Evolutionary conservation across 352 stramenopile genomes (phyloP), one percentile per base, ranked within the genome.

Genomic region (Phytopythium sindhum): DNA sequence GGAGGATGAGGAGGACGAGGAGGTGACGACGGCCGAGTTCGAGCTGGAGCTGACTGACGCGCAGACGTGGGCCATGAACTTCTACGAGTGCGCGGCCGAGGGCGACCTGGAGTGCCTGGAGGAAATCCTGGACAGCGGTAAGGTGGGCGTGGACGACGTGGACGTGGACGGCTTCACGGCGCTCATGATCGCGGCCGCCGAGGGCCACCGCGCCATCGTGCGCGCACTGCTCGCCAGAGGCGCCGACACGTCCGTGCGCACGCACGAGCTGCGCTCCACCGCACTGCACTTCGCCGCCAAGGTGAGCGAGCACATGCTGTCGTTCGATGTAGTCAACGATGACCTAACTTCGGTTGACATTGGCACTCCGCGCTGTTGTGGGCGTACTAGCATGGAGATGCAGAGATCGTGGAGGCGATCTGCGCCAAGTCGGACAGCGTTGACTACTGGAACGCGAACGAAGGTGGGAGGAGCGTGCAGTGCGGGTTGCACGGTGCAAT

Each of bases 111-210:
- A 77, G 60, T 86, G 73, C 54, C 70, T 94, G 0, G 72, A 80
- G 39, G 70, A 80, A 48, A 83, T 92, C 52, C 60, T 90, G 56
- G 84, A 93, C 45, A 77, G 78, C 29, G 68, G 74, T 51, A 73
- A 72, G 53, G 81, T 90, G 28, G 66, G 70, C 35, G 64, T 91
- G 44, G 78, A 95, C 61, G 82, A 88, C 57, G 75, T 90, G 57
- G 86, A 95, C 70, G 84, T 91, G 28, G 86, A 95, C 58, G 86
- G 86, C 60, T 95, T 95, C 69, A 90, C 86, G 33, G 86, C 86
- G 55, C 75, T 95, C 48, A 92, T 95, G 86, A 87, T 95, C 55
- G 84, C 86, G 8, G 75, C 84, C 3, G 86, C 86, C 12, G 86
- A 95, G 64, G 86, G 84, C 48, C 84, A 91, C 59, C 55, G 67